phyloP scores from a whole-genome alignment of 345 rosid genomes.

The Acer campestre region DNA sequence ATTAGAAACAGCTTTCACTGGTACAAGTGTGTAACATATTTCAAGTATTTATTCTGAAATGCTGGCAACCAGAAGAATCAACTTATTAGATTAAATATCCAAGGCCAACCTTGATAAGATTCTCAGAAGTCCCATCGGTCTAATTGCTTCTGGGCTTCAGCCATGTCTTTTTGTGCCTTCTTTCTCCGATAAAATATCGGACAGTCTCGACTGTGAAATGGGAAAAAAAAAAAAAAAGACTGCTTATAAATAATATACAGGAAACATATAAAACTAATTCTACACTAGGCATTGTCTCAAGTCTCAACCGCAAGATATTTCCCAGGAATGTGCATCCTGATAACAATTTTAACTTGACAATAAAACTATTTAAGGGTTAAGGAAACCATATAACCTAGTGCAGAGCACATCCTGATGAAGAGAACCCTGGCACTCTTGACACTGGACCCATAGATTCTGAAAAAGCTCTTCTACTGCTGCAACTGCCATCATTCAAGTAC shows the following conservation, averaged over 20 bases:
- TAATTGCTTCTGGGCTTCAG: conserved; percentile 73
- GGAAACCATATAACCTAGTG: conserved; percentile 60
- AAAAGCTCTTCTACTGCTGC: conserved; percentile 81
- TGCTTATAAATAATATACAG: conserved; percentile 1
- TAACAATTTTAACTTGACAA: neutral
- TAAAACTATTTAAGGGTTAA: neutral
- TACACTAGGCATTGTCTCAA: neutral
- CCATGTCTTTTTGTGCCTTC: conserved; percentile 97
- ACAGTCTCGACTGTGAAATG: conserved; percentile 77
- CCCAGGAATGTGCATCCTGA: neutral
- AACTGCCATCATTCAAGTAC: conserved; percentile 49
- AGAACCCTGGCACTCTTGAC: conserved; percentile 98
- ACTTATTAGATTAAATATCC: too few species aligned
- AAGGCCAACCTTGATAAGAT: conserved; percentile 7
- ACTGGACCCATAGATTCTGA: conserved; percentile 93
- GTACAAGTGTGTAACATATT: neutral
- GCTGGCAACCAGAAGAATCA: neutral
- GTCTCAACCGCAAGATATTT: neutral
- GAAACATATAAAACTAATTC: neutral
- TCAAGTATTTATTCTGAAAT: neutral
- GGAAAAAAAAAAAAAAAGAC: neutral
- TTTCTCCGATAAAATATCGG: conserved; percentile 97
- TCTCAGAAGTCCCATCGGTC: conserved; percentile 80
- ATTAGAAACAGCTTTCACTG: neutral
- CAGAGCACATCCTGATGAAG: conserved; percentile 99